These are phyloP conservation scores for Aspergillus homomorphus DNA, from an alignment of 495 filamentous ascomycete genomes.

Conservation along the genomic window DNA sequence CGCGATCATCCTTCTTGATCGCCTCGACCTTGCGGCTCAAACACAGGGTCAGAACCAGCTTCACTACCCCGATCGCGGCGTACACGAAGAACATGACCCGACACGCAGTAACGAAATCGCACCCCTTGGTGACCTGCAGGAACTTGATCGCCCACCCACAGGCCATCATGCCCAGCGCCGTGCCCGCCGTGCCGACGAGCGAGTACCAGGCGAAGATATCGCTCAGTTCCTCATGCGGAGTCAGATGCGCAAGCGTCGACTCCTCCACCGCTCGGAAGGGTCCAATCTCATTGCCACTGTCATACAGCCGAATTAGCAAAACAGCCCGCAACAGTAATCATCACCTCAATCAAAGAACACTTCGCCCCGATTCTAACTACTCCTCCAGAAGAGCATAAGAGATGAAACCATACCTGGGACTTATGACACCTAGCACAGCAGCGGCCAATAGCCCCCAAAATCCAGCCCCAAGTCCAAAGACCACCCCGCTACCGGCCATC, in stretches of 20 bases:
- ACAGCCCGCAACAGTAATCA: no score
- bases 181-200: conserved; percentile 60
- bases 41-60: conserved; percentile 60
- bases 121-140: conserved; percentile 45
- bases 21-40: conserved; percentile 55
- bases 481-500: conserved; percentile 65
- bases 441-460: conserved; percentile 74
- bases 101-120: conserved; percentile 59
- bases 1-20: conserved; percentile 13
- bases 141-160: conserved; percentile 63
- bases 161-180: conserved; percentile 60
- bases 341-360: no score
- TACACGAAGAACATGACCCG: conserved; percentile 69
- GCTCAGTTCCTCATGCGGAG: conserved; percentile 53
- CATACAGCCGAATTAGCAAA: background rate
- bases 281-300: conserved; percentile 72
- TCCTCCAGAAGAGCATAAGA: background rate
- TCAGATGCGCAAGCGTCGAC: conserved; percentile 73
- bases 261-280: conserved; percentile 87
- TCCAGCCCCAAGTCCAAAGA: conserved; percentile 65
- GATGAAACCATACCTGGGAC: conserved; percentile 55
- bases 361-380: background rate
- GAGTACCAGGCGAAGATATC: conserved; percentile 86
- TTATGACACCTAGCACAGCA: conserved; percentile 78
- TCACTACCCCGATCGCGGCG: conserved; percentile 62